Evolutionary conservation across 2,329 filamentous ascomycete species (phyloP).

Genomic region (Lasiodiplodia sp.): DNA sequence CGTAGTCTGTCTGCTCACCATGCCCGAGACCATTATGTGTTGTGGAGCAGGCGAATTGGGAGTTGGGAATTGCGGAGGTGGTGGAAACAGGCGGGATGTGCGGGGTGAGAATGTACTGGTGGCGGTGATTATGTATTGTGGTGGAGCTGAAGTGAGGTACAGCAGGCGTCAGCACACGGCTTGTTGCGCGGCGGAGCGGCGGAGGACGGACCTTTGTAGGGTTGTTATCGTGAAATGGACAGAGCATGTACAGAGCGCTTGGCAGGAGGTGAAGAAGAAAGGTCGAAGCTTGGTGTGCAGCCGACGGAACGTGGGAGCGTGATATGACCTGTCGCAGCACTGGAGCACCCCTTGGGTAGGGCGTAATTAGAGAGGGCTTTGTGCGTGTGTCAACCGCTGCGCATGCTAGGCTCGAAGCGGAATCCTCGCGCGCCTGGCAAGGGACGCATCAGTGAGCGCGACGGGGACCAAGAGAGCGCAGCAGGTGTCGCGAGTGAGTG

Average conservation of each 20-base stretch:
- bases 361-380: constrained; percentile 39
- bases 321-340: constrained; percentile 38
- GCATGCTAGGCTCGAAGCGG: constrained; percentile 49
- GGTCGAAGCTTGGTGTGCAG: constrained; percentile 18
- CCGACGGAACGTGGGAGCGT: constrained; percentile 35
- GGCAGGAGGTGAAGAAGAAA: constrained; percentile 30
- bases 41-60: constrained; percentile 3
- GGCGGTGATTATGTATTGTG: constrained; percentile 35
- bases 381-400: constrained; percentile 42
- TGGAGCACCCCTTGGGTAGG: constrained; percentile 39
- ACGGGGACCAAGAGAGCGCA: constrained; percentile 31
- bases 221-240: constrained; percentile 23
- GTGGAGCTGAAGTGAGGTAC: constrained; percentile 38
- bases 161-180: constrained; percentile 45
- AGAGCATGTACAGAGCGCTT: constrained; percentile 29
- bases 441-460: constrained; percentile 48
- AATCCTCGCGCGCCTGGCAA: constrained; percentile 47
- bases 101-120: constrained; percentile 25
- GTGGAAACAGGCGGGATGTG: constrained; percentile 16
- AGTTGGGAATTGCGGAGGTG: neutral
- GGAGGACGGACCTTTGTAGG: constrained; percentile 29
- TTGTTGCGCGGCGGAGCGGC: constrained; percentile 23
- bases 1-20: constrained; percentile 28
- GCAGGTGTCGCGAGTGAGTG: constrained; percentile 39
- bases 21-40: constrained; percentile 29